These are phyloP conservation scores for Vanrija sp. DNA, from an alignment of 1,284 basidiomycete species.

Conservation along the genomic window DNA sequence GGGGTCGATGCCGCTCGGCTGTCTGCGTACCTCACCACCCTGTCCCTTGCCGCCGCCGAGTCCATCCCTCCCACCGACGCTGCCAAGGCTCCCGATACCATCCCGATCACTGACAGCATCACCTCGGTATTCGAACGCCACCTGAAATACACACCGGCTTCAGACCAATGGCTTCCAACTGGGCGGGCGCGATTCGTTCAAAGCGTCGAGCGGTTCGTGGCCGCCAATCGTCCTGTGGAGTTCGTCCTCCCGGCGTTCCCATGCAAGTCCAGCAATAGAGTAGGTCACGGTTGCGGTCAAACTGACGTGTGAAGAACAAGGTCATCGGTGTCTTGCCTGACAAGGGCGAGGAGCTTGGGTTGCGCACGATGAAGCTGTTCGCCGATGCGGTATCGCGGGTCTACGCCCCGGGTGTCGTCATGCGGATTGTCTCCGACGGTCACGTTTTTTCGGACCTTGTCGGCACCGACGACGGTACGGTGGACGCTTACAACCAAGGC, in stretches of 20 bases:
- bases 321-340: background rate
- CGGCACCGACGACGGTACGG: background rate
- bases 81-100: background rate
- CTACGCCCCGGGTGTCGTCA: background rate
- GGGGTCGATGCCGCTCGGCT: no score
- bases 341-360: constrained; percentile 4
- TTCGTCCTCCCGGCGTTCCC: constrained; percentile 4
- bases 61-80: background rate
- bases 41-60: no score
- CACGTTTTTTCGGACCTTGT: constrained; percentile 5
- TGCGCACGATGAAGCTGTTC: background rate
- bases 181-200: background rate
- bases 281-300: background rate
- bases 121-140: background rate
- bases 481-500: constrained; percentile 1
- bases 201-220: background rate
- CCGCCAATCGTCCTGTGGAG: background rate
- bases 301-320: background rate
- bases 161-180: background rate
- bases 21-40: no score
- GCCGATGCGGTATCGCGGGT: background rate
- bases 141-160: background rate
- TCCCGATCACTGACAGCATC: background rate
- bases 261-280: background rate
- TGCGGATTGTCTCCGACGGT: constrained; percentile 1